These are phyloP conservation scores for Simmondsia chinensis DNA, from an alignment of 148 eudicot species.

Conservation along the genomic window DNA sequence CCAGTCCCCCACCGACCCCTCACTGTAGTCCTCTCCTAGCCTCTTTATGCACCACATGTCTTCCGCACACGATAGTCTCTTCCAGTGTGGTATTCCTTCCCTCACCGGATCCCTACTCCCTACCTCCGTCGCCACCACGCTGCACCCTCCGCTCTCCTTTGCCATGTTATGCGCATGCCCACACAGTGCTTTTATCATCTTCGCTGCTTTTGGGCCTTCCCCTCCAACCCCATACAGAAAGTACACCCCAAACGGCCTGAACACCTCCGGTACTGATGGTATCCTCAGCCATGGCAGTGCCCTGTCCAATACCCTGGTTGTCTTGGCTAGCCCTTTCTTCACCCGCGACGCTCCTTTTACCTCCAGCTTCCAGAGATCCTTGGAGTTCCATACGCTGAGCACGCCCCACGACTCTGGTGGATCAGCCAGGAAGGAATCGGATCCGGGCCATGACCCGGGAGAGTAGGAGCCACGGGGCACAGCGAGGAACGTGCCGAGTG, in stretches of 20 bases:
- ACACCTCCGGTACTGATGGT: slow-evolving; percentile 77
- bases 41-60: slow-evolving; percentile 91
- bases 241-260: slow-evolving; percentile 83
- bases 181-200: slow-evolving; percentile 45
- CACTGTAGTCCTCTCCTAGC: slow-evolving; percentile 63
- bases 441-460: slow-evolving; percentile 28
- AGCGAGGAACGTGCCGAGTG: slow-evolving; percentile 68
- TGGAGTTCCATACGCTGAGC: slow-evolving; percentile 74
- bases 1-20: slow-evolving; percentile 76
- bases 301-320: slow-evolving; percentile 60
- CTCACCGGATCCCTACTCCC: slow-evolving; percentile 58
- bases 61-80: slow-evolving; percentile 61
- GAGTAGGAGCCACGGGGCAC: slow-evolving; percentile 28
- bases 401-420: slow-evolving; percentile 89
- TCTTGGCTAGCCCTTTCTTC: slow-evolving; percentile 33
- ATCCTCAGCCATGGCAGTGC: slow-evolving; percentile 63
- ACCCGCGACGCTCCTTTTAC: slow-evolving; percentile 78
- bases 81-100: slow-evolving; percentile 85
- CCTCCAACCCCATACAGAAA: slow-evolving; percentile 93
- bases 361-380: slow-evolving; percentile 58
- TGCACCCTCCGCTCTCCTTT: slow-evolving; percentile 49
- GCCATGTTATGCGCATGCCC: slow-evolving; percentile 80
- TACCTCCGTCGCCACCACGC: slow-evolving; percentile 84
- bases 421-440: slow-evolving; percentile 21
- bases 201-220: slow-evolving; percentile 48